These are phyloP conservation scores for Arthrobotrys conoides DNA, from an alignment of 2,329 filamentous ascomycete species.

Conservation along the genomic window DNA sequence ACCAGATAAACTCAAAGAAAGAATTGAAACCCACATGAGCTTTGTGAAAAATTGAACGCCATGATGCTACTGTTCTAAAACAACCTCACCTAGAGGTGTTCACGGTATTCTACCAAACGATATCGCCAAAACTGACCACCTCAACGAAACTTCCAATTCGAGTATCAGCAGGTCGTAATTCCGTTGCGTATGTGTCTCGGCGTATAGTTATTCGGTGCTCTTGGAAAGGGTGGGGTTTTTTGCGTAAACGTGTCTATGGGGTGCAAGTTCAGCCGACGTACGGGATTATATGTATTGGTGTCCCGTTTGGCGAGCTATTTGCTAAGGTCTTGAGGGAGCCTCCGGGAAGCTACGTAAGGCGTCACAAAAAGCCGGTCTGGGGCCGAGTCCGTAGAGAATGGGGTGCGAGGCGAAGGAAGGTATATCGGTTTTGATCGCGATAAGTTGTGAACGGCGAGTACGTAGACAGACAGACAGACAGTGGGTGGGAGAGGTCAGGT, in stretches of 20 bases:
- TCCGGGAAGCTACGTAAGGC: slow-evolving; percentile 12
- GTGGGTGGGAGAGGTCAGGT: slow-evolving; percentile 28
- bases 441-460: slow-evolving; percentile 14
- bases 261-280: slow-evolving; percentile 27
- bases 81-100: slow-evolving; percentile 13
- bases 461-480: background rate
- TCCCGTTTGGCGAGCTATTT: slow-evolving; percentile 7
- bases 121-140: slow-evolving; percentile 3
- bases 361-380: slow-evolving; percentile 6
- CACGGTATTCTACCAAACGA: background rate
- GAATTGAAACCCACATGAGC: slow-evolving; percentile 39
- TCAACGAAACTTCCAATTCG: slow-evolving; percentile 7
- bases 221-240: slow-evolving; percentile 3
- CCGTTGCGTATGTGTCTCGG: background rate
- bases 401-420: slow-evolving; percentile 1
- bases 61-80: slow-evolving; percentile 28
- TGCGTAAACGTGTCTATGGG: slow-evolving; percentile 21
- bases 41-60: slow-evolving; percentile 60
- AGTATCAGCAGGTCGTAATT: background rate
- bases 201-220: slow-evolving; percentile 1
- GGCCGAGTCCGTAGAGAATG: slow-evolving; percentile 12
- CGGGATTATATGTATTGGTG: slow-evolving; percentile 2
- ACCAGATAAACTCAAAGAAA: background rate
- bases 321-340: background rate
- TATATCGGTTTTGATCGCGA: slow-evolving; percentile 26